Base-by-base conservation (phyloP, 202 grass and related monocot species). In the Carex arenaria region DNA sequence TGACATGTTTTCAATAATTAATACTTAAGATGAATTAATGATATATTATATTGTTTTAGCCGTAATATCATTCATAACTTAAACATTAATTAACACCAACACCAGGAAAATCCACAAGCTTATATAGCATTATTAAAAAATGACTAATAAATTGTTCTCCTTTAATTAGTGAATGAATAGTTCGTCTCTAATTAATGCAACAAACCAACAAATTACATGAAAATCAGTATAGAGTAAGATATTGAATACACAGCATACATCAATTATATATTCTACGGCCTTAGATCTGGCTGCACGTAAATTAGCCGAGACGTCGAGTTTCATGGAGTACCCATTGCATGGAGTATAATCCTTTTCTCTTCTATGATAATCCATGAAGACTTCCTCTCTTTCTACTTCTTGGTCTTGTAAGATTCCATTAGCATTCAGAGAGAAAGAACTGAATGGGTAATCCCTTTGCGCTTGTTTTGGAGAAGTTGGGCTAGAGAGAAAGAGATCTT, bases 211-310 rank as follows among this genome's bases (percentile, higher is more conserved):
- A 68, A 9, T 69, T 36, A 47, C 6, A 80, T 34, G 34, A 55
- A 52, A 67, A 83, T 19, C 23, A 72, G 32, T 68, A 70, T 20
- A 31, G 6, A 45, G 10, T 2, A 40, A 79, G 80, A 72, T 56
- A 10, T 38, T 1, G 56, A 72, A 18, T 8, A 61, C 60, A 76
- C 3, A 74, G 18, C 84, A 53, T 90, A 94, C 92, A 56, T 87
- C 52, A 88, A 90, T 59, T 85, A 97, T 87, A 85, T 94, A 94
- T 26, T 76, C 84, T 0, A 92, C 67, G 72, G 74, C 91, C 28
- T 68, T 90, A 40, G 69, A 77, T 68, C 94, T 88, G 22, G 89
- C 91, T 15, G 4, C 7, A 2, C 87, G 83, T 23, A 90, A 81
- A 15, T 62, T 69, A 6, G 30, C 2, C 9, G 60, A 81, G 1